Evolutionary conservation across 2,329 filamentous ascomycete genomes (phyloP).

Genomic region (Ramichloridium luteum): DNA sequence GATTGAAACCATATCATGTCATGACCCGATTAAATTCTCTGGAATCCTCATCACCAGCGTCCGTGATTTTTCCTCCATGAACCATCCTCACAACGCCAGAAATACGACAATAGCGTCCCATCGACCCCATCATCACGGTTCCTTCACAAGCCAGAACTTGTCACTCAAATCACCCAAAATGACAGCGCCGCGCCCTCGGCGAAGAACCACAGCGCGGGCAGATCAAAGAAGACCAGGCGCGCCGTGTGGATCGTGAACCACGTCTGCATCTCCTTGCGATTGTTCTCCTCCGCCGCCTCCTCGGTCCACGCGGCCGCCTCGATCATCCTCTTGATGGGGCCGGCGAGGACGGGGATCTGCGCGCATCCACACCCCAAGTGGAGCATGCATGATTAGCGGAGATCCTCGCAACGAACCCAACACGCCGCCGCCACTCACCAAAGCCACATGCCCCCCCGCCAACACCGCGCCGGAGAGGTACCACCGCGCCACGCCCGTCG

Average conservation of each 20-base stretch:
- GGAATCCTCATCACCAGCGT: too few relatives aligned
- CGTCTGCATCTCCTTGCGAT: constrained; percentile 17
- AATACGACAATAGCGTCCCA: too few relatives aligned
- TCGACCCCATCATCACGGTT: too few relatives aligned
- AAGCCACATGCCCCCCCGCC: constrained; percentile 18
- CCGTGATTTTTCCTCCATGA: too few relatives aligned
- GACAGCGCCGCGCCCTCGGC: constrained; percentile 18
- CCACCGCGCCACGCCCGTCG: constrained; percentile 17
- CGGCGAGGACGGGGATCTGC: constrained; percentile 15
- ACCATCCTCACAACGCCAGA: too few relatives aligned
- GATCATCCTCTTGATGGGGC: constrained; percentile 14
- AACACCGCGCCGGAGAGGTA: constrained; percentile 19
- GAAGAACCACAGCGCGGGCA: constrained; percentile 20
- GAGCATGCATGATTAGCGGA: constrained; percentile 1
- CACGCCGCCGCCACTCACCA: too few relatives aligned
- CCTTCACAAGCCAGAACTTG: too few relatives aligned
- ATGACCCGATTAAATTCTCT: too few relatives aligned
- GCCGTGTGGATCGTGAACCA: constrained; percentile 20
- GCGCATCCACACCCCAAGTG: too few relatives aligned
- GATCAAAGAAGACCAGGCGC: constrained; percentile 17
- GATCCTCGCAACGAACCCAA: constrained; percentile 5
- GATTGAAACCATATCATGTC: too few relatives aligned
- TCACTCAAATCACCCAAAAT: constrained; percentile 15
- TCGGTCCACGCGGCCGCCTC: constrained; percentile 7
- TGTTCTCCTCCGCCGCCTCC: constrained; percentile 12